These are phyloP conservation scores for Fusarium mundagurra DNA, from an alignment of 2,329 filamentous ascomycete genomes.

Conservation along the genomic window DNA sequence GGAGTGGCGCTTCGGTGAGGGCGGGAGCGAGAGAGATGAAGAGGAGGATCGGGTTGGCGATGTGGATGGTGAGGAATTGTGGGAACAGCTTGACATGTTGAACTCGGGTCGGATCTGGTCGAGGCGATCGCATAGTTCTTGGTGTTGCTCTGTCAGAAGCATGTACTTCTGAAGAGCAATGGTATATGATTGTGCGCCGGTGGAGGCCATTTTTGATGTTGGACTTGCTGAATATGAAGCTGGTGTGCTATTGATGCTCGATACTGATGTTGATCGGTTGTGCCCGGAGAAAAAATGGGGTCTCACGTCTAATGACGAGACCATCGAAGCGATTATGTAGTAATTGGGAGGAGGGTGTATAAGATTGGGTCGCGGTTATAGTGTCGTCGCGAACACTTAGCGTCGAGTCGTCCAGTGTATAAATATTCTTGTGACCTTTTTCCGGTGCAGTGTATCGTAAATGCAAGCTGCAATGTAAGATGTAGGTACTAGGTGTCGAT, in stretches of 20 bases:
- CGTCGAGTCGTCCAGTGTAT: background rate
- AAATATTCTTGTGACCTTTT: slow-evolving; percentile 12
- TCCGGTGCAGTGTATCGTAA: slow-evolving; percentile 8
- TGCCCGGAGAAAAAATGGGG: slow-evolving; percentile 41
- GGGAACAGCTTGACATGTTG: slow-evolving; percentile 47
- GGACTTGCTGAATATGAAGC: slow-evolving; percentile 3
- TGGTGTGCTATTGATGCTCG: slow-evolving; percentile 18
- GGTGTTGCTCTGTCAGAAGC: slow-evolving; percentile 63
- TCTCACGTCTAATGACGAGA: slow-evolving; percentile 46
- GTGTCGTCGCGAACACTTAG: slow-evolving; percentile 20
- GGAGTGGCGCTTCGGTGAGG: slow-evolving; percentile 59
- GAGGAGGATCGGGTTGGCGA: slow-evolving; percentile 66
- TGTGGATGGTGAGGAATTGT: slow-evolving; percentile 63
- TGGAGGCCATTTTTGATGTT: slow-evolving; percentile 43
- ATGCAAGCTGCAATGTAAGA: slow-evolving; percentile 22
- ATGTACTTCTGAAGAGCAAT: slow-evolving; percentile 65
- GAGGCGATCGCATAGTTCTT: slow-evolving; percentile 62
- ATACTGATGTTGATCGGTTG: slow-evolving; percentile 37
- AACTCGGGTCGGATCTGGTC: slow-evolving; percentile 60
- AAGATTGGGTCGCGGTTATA: slow-evolving; percentile 4
- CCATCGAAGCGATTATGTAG: slow-evolving; percentile 44
- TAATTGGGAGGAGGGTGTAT: slow-evolving; percentile 1
- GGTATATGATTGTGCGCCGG: slow-evolving; percentile 49
- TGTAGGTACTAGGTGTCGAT: slow-evolving; percentile 31
- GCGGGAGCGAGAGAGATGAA: slow-evolving; percentile 58